Evolutionary conservation across 768 basidiomycete species (phyloP).

Genomic region (Terana coerulea): DNA sequence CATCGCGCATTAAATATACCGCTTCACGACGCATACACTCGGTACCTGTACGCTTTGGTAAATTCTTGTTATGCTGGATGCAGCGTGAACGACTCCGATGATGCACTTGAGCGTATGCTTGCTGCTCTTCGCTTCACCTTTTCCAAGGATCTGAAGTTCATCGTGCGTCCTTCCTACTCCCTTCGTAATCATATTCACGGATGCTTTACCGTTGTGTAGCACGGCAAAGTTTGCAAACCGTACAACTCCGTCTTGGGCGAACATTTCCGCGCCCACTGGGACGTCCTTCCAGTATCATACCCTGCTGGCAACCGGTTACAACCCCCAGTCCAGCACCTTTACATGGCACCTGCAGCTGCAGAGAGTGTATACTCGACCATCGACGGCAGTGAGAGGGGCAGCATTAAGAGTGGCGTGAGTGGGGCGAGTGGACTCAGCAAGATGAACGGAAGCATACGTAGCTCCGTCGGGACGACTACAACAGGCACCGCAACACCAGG

Average conservation of each 20-base stretch:
- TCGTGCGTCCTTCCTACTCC: slow-evolving; percentile 47
- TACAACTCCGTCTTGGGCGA: slow-evolving; percentile 87
- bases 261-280: slow-evolving; percentile 88
- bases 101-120: slow-evolving; percentile 95
- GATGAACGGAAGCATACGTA: slow-evolving; percentile 41
- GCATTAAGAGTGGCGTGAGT: slow-evolving; percentile 54
- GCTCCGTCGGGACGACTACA: slow-evolving; percentile 26
- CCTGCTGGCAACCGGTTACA: slow-evolving; percentile 40
- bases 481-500: slow-evolving; percentile 41
- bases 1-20: too few relatives aligned
- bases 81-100: slow-evolving; percentile 89
- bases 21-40: too few relatives aligned
- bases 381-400: slow-evolving; percentile 32
- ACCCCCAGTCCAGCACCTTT: slow-evolving; percentile 42
- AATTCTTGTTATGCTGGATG: not conserved
- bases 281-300: slow-evolving; percentile 60
- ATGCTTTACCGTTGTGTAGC: slow-evolving; percentile 38
- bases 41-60: not conserved
- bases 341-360: slow-evolving; percentile 28
- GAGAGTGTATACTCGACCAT: slow-evolving; percentile 21
- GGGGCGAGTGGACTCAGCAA: slow-evolving; percentile 56
- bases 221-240: slow-evolving; percentile 92
- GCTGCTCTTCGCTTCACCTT: slow-evolving; percentile 85
- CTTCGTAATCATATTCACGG: not conserved
- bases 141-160: slow-evolving; percentile 91